Conservation (phyloP, 2,329 filamentous ascomycete species). For the Metarhizium sp. region DNA sequence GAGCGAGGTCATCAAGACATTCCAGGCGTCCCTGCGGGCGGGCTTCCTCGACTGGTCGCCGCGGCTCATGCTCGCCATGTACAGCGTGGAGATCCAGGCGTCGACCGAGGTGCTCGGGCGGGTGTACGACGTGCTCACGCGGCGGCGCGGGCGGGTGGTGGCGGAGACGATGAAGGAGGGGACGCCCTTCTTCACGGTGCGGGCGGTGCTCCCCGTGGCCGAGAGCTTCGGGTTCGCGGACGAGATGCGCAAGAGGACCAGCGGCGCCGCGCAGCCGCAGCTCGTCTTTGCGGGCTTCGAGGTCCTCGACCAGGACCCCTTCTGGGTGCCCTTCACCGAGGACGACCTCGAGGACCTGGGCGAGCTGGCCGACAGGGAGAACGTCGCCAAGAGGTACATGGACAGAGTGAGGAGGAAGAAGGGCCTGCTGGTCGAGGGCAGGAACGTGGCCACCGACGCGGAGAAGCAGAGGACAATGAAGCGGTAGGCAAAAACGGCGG, state of each 20-base stretch:
- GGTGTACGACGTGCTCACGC: conserved; percentile 96
- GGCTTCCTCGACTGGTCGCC: conserved; percentile 95
- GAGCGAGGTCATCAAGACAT: conserved; percentile 84
- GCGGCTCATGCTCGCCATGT: conserved; percentile 94
- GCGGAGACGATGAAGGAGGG: conserved; percentile 90
- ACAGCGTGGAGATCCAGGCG: conserved; percentile 94
- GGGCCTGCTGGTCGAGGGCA: conserved; percentile 74
- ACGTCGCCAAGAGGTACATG: conserved; percentile 94
- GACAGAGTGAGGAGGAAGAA: conserved; percentile 80
- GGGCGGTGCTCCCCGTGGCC: conserved; percentile 78
- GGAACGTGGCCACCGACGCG: conserved; percentile 70
- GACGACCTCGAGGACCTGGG: conserved; percentile 90
- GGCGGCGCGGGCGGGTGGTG: conserved; percentile 79
- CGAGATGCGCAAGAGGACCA: conserved; percentile 91
- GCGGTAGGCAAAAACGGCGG: conserved; percentile 28
- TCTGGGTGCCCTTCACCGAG: conserved; percentile 95
- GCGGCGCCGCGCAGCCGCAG: conserved; percentile 84
- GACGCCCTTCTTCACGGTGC: conserved; percentile 92
- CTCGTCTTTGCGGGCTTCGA: conserved; percentile 90
- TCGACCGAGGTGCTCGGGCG: conserved; percentile 90
- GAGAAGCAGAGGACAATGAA: conserved; percentile 80
- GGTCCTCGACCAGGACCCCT: conserved; percentile 88
- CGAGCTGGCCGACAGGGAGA: conserved; percentile 87
- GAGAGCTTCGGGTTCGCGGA: conserved; percentile 95
- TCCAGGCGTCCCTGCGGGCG: conserved; percentile 71